These are phyloP conservation scores for Fusarium mundagurra DNA, from an alignment of 2,329 filamentous ascomycete species.

Conservation along the genomic window DNA sequence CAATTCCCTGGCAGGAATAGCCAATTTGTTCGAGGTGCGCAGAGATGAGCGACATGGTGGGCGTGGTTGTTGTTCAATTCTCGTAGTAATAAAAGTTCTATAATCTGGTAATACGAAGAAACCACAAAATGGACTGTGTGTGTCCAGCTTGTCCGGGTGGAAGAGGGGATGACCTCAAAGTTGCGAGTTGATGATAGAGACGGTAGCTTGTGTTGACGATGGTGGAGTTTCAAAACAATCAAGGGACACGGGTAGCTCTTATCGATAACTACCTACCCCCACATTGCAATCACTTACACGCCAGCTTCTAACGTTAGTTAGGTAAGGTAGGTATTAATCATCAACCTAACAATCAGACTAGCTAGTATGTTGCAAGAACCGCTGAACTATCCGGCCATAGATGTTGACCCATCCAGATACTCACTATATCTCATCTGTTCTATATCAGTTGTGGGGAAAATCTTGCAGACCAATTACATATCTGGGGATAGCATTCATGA, in stretches of 20 bases:
- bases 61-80: neutral
- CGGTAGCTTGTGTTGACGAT: constrained; percentile 13
- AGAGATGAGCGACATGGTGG: constrained; percentile 72
- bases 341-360: neutral
- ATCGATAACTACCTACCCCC: constrained; percentile 22
- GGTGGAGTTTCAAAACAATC: constrained; percentile 35
- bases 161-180: neutral
- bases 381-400: neutral
- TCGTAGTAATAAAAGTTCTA: neutral
- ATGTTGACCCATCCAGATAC: neutral
- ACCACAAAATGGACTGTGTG: neutral
- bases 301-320: neutral
- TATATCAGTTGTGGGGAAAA: neutral
- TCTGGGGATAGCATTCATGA: neutral
- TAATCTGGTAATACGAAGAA: neutral
- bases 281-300: constrained; percentile 9
- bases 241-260: constrained; percentile 16
- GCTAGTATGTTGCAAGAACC: neutral
- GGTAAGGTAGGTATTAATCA: neutral
- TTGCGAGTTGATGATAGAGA: neutral
- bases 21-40: constrained; percentile 81
- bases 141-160: neutral
- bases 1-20: constrained; percentile 79
- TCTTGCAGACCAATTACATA: neutral
- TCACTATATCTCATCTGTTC: too few species aligned